A percentile compares a stretch with the other conserved stretches of the same genome.
These are phyloP conservation scores for Elaeagnus macrophylla DNA, from an alignment of 306 rosid species.

Conservation along the genomic window DNA sequence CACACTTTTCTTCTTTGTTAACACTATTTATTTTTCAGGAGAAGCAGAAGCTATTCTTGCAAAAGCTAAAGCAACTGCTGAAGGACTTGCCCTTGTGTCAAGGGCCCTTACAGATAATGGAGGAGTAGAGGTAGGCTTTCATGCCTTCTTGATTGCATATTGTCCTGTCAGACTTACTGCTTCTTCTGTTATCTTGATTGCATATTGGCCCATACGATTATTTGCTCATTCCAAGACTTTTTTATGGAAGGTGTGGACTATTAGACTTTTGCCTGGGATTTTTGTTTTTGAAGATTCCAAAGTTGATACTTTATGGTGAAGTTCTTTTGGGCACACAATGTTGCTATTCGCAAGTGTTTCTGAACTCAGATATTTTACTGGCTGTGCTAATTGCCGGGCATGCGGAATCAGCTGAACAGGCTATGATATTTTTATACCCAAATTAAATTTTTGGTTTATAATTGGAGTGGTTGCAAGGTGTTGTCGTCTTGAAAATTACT, in stretches of 20 bases:
- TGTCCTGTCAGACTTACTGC: neutral
- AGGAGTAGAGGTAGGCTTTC: constrained; percentile 68
- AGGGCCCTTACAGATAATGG: constrained; percentile 63
- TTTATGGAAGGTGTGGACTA: no score
- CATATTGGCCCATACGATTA: neutral
- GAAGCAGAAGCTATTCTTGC: constrained; percentile 96
- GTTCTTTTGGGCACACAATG: no score
- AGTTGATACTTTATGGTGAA: no score
- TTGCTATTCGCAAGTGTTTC: no score
- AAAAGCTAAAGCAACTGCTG: constrained; percentile 82
- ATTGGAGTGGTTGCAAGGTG: neutral
- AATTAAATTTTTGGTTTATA: no score
- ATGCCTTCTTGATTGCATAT: constrained; percentile 3
- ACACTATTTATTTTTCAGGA: constrained; percentile 39
- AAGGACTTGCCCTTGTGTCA: constrained; percentile 66
- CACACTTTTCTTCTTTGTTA: constrained; percentile 15
- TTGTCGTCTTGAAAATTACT: constrained; percentile 9
- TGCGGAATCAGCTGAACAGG: no score
- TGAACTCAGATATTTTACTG: no score
- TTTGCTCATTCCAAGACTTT: no score
- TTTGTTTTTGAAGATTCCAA: no score
- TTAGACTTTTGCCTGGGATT: no score
- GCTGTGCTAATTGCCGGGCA: no score
- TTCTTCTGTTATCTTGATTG: neutral
- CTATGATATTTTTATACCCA: no score